phyloP scores from a whole-genome alignment of 257 asterid species.

The Ajuga chamaepitys region DNA sequence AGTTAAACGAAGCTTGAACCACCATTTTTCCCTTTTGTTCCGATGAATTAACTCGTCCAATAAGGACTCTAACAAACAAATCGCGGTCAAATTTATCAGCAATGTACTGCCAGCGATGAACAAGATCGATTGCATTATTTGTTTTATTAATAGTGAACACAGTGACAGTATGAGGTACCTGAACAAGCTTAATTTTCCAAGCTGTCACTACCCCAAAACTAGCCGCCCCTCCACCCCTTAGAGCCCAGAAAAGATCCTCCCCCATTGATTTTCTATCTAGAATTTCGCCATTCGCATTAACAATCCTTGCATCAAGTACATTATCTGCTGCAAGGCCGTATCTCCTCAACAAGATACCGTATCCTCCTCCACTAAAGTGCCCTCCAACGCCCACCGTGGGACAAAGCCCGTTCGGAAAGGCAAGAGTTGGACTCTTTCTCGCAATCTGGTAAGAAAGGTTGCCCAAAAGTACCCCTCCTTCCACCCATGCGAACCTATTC shows the following conservation, averaged over 20 bases:
- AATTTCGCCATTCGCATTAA: slow-evolving; percentile 19
- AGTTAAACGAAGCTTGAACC: slow-evolving; percentile 31
- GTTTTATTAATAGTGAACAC: slow-evolving; percentile 30
- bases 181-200: slow-evolving; percentile 29
- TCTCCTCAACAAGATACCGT: slow-evolving; percentile 29
- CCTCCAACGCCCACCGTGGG: slow-evolving; percentile 47
- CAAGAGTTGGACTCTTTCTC: slow-evolving; percentile 19
- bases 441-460: slow-evolving; percentile 20
- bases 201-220: slow-evolving; percentile 37
- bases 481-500: slow-evolving; percentile 25
- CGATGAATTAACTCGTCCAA: slow-evolving; percentile 8
- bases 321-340: slow-evolving; percentile 40
- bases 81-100: slow-evolving; percentile 17
- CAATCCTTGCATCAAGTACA: slow-evolving; percentile 31
- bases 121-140: slow-evolving; percentile 26
- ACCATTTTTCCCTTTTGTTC: slow-evolving; percentile 7
- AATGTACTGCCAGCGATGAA: slow-evolving; percentile 33
- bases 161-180: slow-evolving; percentile 29
- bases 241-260: slow-evolving; percentile 45
- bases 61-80: slow-evolving; percentile 25
- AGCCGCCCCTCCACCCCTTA: slow-evolving; percentile 45
- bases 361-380: slow-evolving; percentile 46
- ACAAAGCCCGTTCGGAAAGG: slow-evolving; percentile 31
- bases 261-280: slow-evolving; percentile 41
- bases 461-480: slow-evolving; percentile 37